A percentile compares a stretch with the other conserved stretches of the same genome.
Conservation (phyloP, 805 yeast species). For the Sungouiozyma ichnusensis region DNA sequence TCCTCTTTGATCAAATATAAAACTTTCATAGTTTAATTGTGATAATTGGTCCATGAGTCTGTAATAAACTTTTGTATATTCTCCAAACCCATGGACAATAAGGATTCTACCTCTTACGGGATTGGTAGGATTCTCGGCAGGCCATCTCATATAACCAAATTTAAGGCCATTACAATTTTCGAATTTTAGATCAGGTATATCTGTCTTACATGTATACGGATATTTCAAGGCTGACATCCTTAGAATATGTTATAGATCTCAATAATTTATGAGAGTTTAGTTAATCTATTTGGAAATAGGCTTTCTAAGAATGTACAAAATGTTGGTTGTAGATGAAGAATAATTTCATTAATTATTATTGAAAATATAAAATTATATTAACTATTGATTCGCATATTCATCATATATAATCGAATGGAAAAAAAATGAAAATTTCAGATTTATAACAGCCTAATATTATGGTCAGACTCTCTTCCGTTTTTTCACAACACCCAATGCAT, state of each 20-base stretch:
- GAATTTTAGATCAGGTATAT: conserved; percentile 15
- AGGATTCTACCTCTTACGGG: conserved; percentile 42
- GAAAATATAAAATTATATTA: too few species aligned
- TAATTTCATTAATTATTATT: too few species aligned
- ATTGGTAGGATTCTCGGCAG: conserved; percentile 4
- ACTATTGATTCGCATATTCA: too few species aligned
- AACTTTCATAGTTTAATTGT: conserved; percentile 48
- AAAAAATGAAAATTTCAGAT: too few species aligned
- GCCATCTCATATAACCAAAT: conserved; percentile 25
- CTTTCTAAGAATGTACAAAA: too few species aligned
- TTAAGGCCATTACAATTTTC: conserved; percentile 21
- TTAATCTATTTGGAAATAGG: too few species aligned
- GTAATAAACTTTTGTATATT: conserved; percentile 39
- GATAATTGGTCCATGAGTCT: conserved; percentile 45
- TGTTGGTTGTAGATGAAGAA: too few species aligned
- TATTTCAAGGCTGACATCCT: conserved; percentile 7
- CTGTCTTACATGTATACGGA: conserved; percentile 18
- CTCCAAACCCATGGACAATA: conserved; percentile 66
- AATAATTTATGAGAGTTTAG: too few species aligned
- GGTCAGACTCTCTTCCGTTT: conserved; percentile 5
- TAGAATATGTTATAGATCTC: too few species aligned
- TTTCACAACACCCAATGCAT: conserved; percentile 16
- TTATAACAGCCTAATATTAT: too few species aligned
- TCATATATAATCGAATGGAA: too few species aligned
- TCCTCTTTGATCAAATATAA: conserved; percentile 68